Conservation (phyloP, 305 asterid genomes). For the Caryopteris hybrid region DNA sequence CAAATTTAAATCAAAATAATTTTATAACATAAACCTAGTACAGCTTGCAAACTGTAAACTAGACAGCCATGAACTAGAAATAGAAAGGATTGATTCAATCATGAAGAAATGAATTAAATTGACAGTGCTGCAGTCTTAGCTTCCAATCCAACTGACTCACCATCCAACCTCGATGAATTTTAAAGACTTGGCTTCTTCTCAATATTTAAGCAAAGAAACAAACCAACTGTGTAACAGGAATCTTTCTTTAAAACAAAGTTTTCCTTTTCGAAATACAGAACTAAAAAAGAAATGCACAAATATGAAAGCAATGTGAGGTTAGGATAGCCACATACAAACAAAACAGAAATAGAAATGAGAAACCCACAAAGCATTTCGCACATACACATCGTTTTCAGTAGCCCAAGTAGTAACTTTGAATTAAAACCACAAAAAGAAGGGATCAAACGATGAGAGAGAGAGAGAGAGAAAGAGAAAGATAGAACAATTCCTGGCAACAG, state of each 20-base stretch:
- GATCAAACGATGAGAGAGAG: neutral
- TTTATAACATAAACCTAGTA: neutral
- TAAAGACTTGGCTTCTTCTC: slow-evolving; percentile 18
- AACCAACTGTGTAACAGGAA: neutral
- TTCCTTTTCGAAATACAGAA: neutral
- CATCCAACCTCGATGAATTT: slow-evolving; percentile 17
- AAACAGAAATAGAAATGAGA: neutral
- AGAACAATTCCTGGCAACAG: slow-evolving; percentile 13
- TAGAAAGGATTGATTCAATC: slow-evolving; percentile 15
- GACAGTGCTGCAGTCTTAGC: slow-evolving; percentile 26
- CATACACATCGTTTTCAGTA: slow-evolving; percentile 12
- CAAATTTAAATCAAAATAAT: neutral
- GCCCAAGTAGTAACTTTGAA: neutral
- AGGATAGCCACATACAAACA: neutral
- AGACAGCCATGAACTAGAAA: neutral
- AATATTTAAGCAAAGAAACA: slow-evolving; percentile 15
- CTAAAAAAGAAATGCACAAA: neutral
- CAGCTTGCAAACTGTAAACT: neutral
- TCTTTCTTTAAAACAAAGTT: slow-evolving; percentile 16
- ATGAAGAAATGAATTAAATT: slow-evolving; percentile 12
- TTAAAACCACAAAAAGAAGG: neutral
- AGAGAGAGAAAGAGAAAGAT: neutral
- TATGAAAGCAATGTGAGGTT: neutral
- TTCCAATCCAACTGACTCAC: slow-evolving; percentile 34
- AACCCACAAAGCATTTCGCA: slow-evolving; percentile 5